These are phyloP conservation scores for Achaetomium macrosporum DNA, from an alignment of 2,329 filamentous ascomycete species.

Conservation along the genomic window DNA sequence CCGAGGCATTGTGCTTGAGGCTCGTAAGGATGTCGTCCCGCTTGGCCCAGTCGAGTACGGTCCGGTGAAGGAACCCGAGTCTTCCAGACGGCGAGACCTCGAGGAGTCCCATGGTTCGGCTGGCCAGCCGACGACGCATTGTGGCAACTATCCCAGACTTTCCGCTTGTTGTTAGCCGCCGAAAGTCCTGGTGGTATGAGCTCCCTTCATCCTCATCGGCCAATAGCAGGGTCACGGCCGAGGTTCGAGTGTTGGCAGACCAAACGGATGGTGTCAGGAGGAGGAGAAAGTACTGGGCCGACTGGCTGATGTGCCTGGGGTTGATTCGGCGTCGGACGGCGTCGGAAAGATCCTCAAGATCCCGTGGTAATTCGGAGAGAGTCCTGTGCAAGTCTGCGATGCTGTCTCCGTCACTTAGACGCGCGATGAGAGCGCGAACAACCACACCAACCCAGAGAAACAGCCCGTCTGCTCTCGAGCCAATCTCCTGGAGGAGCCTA, in stretches of 20 bases:
- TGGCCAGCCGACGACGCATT: background rate
- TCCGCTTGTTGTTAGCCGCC: too few species aligned
- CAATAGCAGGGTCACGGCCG: background rate
- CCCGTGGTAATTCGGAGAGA: background rate
- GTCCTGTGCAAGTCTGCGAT: slow-evolving; percentile 11
- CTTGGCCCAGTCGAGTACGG: background rate
- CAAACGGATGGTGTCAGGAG: background rate
- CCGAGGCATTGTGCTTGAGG: background rate
- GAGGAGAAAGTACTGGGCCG: background rate
- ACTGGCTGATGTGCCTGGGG: background rate
- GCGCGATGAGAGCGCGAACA: slow-evolving; percentile 13
- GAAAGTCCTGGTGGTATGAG: background rate
- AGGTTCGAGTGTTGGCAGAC: background rate
- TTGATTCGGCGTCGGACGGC: background rate
- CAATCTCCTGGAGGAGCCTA: slow-evolving; percentile 8
- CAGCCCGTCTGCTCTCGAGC: slow-evolving; percentile 18
- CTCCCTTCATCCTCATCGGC: background rate
- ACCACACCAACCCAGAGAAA: slow-evolving; percentile 25
- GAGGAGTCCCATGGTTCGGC: slow-evolving; percentile 1
- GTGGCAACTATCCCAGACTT: background rate
- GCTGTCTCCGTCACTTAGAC: slow-evolving; percentile 11
- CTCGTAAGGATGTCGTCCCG: background rate
- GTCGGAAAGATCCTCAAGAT: background rate
- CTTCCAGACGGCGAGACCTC: background rate
- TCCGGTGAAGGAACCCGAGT: background rate